phyloP scores from a whole-genome alignment of 768 basidiomycete species.

The Boletus edulis region DNA sequence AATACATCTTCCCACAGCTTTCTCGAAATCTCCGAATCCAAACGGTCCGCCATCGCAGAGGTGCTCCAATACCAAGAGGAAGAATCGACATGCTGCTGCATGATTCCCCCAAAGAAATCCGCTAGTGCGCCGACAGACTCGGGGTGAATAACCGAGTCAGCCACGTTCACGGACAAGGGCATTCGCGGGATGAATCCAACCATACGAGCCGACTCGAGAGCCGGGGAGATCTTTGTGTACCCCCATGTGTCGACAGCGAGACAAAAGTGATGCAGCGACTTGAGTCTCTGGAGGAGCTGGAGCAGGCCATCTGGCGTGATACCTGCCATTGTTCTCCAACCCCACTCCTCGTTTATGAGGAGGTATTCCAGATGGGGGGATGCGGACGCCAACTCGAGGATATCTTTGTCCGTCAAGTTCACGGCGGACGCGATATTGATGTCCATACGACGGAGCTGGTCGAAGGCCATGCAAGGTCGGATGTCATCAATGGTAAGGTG shows the following conservation, averaged over 20 bases:
- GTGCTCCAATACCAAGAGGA: background rate
- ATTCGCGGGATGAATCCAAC: background rate
- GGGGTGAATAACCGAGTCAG: background rate
- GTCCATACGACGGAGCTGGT: slow-evolving; percentile 1
- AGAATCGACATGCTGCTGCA: background rate
- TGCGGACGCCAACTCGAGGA: background rate
- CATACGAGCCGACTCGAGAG: background rate
- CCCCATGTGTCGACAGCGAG: background rate
- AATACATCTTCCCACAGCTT: slow-evolving; percentile 5
- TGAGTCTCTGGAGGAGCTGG: background rate
- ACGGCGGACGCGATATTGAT: slow-evolving; percentile 1
- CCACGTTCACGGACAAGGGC: slow-evolving; percentile 4
- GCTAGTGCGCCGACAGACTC: slow-evolving; percentile 1
- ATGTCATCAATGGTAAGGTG: slow-evolving; percentile 1
- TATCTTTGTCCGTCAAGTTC: background rate
- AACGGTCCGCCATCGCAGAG: background rate
- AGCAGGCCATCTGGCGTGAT: slow-evolving; percentile 3
- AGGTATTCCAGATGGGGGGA: background rate
- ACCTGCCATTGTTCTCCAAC: background rate
- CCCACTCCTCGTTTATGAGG: slow-evolving; percentile 7
- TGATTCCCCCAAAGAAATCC: slow-evolving; percentile 1
- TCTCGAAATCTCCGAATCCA: slow-evolving; percentile 4
- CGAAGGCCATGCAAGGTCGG: background rate
- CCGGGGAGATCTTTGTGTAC: background rate
- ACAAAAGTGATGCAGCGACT: background rate